Conservation (phyloP, 169 alveolate species). For the Plasmodium yoelii region DNA sequence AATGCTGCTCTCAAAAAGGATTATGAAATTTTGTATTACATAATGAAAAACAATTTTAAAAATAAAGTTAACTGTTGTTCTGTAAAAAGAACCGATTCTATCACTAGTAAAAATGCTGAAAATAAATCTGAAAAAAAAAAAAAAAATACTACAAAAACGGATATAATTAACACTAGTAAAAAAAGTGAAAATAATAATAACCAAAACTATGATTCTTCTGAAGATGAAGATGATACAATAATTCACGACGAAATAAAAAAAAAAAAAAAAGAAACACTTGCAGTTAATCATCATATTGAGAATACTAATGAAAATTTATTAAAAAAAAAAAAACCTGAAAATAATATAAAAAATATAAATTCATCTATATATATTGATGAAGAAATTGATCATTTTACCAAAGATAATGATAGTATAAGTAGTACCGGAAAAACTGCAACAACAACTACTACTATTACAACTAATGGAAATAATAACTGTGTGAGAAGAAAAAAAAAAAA, state of each 20-base stretch:
- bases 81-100: conserved; percentile 19
- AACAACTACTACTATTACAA: too few relatives aligned
- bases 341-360: neutral
- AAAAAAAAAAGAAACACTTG: conserved; percentile 11
- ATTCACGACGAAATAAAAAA: neutral
- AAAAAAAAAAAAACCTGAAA: conserved; percentile 4
- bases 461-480: neutral
- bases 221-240: neutral
- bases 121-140: neutral
- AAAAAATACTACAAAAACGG: neutral
- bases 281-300: conserved; percentile 2
- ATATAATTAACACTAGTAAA: neutral
- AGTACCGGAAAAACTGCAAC: neutral
- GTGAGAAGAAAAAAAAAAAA: conserved; percentile 2
- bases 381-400: neutral
- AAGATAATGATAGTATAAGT: neutral
- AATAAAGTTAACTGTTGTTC: conserved; percentile 57
- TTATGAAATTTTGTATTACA: conserved; percentile 45
- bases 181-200: neutral
- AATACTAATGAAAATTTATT: neutral
- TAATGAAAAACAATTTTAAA: conserved; percentile 67
- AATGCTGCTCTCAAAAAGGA: conserved; percentile 44
- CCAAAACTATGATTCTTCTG: neutral
- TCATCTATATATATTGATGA: neutral
- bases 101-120: neutral